These are phyloP conservation scores for Aspergillus asperescens DNA, from an alignment of 495 filamentous ascomycete genomes.

Conservation along the genomic window DNA sequence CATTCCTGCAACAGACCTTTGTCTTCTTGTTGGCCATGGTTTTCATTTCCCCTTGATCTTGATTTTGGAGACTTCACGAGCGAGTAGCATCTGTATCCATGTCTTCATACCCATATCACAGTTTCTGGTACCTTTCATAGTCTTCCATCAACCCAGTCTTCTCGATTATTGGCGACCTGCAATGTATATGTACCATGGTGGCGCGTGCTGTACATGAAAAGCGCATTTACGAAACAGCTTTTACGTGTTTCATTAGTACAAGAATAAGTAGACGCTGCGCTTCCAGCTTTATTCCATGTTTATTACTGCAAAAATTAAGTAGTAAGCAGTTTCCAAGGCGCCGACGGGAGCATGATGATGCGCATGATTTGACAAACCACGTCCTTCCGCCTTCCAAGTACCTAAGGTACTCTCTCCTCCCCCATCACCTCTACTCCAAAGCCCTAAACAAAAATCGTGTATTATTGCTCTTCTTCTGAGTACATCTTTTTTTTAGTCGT, in stretches of 20 bases:
- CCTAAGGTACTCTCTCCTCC: not conserved
- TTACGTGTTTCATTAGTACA: conserved; percentile 12
- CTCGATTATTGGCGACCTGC: conserved; percentile 19
- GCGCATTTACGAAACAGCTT: conserved; percentile 17
- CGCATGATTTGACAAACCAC: not conserved
- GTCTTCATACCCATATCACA: conserved; percentile 19
- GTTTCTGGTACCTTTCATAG: conserved; percentile 22
- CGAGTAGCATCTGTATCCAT: conserved; percentile 20
- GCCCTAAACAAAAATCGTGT: not conserved
- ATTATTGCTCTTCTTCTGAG: not conserved
- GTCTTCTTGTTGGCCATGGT: conserved; percentile 22
- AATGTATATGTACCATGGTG: conserved; percentile 32
- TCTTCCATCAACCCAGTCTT: conserved; percentile 19
- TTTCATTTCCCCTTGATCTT: conserved; percentile 12
- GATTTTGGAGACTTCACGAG: conserved; percentile 23
- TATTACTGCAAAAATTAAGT: not conserved
- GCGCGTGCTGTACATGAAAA: conserved; percentile 36
- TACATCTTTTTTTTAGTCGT: not conserved
- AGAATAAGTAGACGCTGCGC: not conserved
- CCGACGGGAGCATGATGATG: not conserved
- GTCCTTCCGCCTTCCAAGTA: not conserved
- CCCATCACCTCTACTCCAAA: not conserved
- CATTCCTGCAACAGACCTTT: conserved; percentile 4
- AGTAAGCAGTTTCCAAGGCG: not conserved
- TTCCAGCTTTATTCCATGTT: not conserved